Evolutionary conservation across 2,329 filamentous ascomycete species (phyloP), one percentile per base, ranked within the genome.

Genomic region (Pseudogymnoascus sp.): DNA sequence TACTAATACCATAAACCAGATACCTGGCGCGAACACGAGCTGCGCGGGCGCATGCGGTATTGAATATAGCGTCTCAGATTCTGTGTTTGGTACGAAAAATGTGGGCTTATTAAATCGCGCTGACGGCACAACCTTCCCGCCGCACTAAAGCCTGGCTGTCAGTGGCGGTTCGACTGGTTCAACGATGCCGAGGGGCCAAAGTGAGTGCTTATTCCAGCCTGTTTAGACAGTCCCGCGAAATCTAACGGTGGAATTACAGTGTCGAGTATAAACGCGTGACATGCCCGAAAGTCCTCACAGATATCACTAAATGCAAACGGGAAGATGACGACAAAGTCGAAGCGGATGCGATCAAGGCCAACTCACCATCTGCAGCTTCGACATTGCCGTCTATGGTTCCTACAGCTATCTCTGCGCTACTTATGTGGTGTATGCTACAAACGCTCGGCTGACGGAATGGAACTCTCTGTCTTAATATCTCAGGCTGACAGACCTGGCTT

Each of bases 291-390:
- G 49, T 33, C 33, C 49, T 55, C 2, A 33, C 49, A 7, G 49
- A 55, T 55, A 55, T 55, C 49, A 55, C 49, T 11, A 11, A 55
- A 4, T 55, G 49, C 49, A 55, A 33, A 18, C 49, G 49, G 9
- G 25, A 18, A 12, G 59, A 61, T 49, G 59, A 61, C 60, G 38
- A 67, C 43, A 68, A 11, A 12, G 9, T 55, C 11, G 25, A 55
- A 5, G 45, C n/a, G 31, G 45, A 55, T 31, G 45, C 45, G 45
- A 18, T 23, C 45, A 55, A 33, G n/a, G 45, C 45, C 8, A 33
- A 21, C 21, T 33, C 49, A 14, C 14, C 16, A 55, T 55, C 49
- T 14, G 49, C 49, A 3, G 49, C 49, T 14, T 55, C 49, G 5
- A 55, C 28, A 35, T 21, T 55, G 25, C 28, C 49, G 3, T 18